Evolutionary conservation across 306 rosid genomes (phyloP), one percentile per base, ranked within the genome.

Genomic region (Citrullus mucosospermus): DNA sequence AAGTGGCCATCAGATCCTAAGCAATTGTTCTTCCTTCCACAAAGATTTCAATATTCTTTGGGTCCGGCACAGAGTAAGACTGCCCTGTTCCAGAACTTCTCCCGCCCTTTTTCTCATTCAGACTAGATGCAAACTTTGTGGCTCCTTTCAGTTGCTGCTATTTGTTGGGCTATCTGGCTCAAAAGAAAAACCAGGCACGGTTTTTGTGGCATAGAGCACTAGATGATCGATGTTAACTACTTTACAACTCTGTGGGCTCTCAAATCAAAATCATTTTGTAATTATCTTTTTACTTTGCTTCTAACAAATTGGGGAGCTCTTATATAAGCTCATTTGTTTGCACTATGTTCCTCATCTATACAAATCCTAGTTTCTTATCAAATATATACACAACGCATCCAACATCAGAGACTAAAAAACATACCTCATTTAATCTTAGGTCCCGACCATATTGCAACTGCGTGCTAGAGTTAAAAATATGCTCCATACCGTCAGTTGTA

Each of bases 381-480:
- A 59, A 59, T 59, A 13, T 25, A 25, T 7, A 34, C 60, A 56
- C 25, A 75, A 78, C 44, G 75, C 30, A 67, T 81, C 56, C 60
- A 39, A 41, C 60, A 44, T 20, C 32, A 76, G 76, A 79, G 50
- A 51, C 78, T 74, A 82, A 66, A 82, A 78, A 83, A 81, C 85
- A 81, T 60, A 94, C 98, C 98, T 94, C 98, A 75, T 94, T 94
- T 87, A 94, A 86, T 75, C 97, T 89, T 82, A 94, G 89, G 89
- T 94, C 98, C 80, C 90, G 90, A 66, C 98, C 98, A 87, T 92
- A 94, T 17, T 90, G 97, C 89, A 94, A 83, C 83, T 92, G 98
- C 68, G 98, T 94, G 91, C 97, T 92, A 65, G 97, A 89, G 92
- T 91, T 94, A 85, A 94, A 94, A 72, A 94, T 94, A 85, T 94